Evolutionary conservation across 2,329 filamentous ascomycete genomes (phyloP), one percentile per base, ranked within the genome.

Genomic region (Neocatenulostroma microsporum): DNA sequence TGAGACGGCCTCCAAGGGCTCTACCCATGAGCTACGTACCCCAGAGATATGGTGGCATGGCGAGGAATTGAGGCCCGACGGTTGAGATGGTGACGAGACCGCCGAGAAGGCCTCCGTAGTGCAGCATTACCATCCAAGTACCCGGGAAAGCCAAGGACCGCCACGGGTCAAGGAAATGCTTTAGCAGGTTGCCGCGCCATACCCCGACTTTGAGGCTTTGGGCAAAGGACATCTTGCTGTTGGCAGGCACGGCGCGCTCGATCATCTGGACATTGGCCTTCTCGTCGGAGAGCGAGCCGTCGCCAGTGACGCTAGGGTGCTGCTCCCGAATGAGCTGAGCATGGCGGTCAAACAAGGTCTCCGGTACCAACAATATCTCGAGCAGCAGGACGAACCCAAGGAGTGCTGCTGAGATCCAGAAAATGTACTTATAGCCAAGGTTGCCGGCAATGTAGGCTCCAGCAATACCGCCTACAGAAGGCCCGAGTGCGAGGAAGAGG

Each of bases 71-170:
- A 0, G 62, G 55, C 3, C 50, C 56, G n/a, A 66, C 50, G 2
- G 51, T 58, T 27, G 56, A 56, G 25, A 60, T 55, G 1, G 58
- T 58, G 13, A 66, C 62, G 24, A 64, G 54, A 2, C 58, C 55
- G 10, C 60, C 63, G 5, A 66, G 56, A 2, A 66, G 52, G 1
- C 62, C 63, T 4, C 61, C 61, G 36, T 67, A 66, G 51, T 62
- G 62, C 0, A 58, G 42, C 25, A 62, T 58, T 10, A 66, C 54
- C 4, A 66, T 53, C 59, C 62, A 63, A 0, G 61, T 60, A 21
- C 63, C 63, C 3, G 63, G 63, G 14, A 64, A 53, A 3, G 56
- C 51, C 11, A 65, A 48, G 2, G 55, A 51, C 11, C 54, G 50
- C 48, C 55, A 65, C 0, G 62, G 62, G 2, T 51, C 57, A 23